Evolutionary conservation across 306 rosid species (phyloP), one percentile per base, ranked within the genome.

Genomic region (Citrullus mucosospermus): DNA sequence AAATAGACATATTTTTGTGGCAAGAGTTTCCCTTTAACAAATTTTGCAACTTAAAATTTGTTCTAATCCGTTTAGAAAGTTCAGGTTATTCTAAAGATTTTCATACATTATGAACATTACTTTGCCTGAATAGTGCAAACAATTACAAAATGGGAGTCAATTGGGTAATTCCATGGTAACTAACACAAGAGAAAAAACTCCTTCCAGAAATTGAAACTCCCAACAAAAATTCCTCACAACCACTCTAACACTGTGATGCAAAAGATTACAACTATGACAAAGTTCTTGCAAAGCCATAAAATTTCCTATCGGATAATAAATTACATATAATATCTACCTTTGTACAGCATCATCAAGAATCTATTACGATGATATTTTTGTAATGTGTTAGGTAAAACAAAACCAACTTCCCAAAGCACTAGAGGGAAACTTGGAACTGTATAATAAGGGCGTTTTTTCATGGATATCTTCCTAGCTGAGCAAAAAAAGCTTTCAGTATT

Each of bases 401-500:
- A 34, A 63, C 46, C 39, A 63, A 63, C 6, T 63, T 20, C 46
- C 70, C 44, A 12, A 63, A 16, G 39, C 22, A 63, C 20, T 32
- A 62, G 69, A 62, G 69, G 18, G 25, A 63, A 34, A 36, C 70
- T 9, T 32, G 22, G 69, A 34, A 62, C 69, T 62, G n/a, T 2
- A 32, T 30, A 4, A 32, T 6, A 62, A 32, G 44, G 44, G 71
- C 6, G 46, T 63, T 34, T 25, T 9, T 65, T 38, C 72, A 65
- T 36, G 28, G 72, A 8, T 38, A 8, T 18, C 14, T 36, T 48
- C 48, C 10, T 65, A 2, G 72, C 28, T 65, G 48, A 65, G 22
- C 17, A 10, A 41, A 20, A 0, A 69, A 18, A 7, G n/a, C 4
- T 25, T 51, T 82, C 81, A 95, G 75, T 84, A 87, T 83, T 88